Conservation (phyloP, 163 green algal species). For the Chlorella variabilis region DNA sequence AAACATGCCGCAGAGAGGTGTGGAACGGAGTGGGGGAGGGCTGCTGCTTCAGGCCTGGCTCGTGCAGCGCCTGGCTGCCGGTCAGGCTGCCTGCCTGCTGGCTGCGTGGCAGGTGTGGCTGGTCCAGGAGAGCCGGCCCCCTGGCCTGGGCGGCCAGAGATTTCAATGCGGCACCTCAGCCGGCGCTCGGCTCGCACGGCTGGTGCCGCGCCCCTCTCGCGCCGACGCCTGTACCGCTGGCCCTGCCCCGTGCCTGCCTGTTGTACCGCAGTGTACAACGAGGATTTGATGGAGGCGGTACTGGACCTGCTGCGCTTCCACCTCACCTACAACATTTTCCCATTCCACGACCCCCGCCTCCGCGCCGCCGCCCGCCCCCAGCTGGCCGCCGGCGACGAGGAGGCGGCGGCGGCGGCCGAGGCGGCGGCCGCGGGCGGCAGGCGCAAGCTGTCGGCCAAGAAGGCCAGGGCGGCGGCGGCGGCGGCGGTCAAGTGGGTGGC, state of each 20-base stretch:
- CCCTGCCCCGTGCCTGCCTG: too few relatives aligned
- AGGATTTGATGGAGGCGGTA: conserved; percentile 42
- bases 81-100: not conserved
- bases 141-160: too few relatives aligned
- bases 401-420: not conserved
- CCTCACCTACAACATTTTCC: conserved; percentile 46
- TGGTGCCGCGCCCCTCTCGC: too few relatives aligned
- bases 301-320: conserved; percentile 43
- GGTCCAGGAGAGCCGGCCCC: too few relatives aligned
- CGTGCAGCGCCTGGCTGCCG: too few relatives aligned
- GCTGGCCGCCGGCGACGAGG: conserved; percentile 20
- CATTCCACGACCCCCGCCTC: conserved; percentile 46
- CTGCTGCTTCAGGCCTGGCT: too few relatives aligned
- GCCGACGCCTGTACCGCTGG: too few relatives aligned
- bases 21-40: not conserved
- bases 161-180: too few relatives aligned
- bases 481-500: conserved; percentile 6
- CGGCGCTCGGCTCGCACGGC: too few relatives aligned
- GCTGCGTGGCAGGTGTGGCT: too few relatives aligned
- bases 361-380: conserved; percentile 24
- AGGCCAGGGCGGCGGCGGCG: not conserved
- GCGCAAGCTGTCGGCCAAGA: conserved; percentile 19
- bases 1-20: conserved; percentile 35
- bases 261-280: conserved; percentile 39
- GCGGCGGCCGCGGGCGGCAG: not conserved